phyloP scores from a whole-genome alignment of 495 filamentous ascomycete species.

The Aspergillus nanangensis region DNA sequence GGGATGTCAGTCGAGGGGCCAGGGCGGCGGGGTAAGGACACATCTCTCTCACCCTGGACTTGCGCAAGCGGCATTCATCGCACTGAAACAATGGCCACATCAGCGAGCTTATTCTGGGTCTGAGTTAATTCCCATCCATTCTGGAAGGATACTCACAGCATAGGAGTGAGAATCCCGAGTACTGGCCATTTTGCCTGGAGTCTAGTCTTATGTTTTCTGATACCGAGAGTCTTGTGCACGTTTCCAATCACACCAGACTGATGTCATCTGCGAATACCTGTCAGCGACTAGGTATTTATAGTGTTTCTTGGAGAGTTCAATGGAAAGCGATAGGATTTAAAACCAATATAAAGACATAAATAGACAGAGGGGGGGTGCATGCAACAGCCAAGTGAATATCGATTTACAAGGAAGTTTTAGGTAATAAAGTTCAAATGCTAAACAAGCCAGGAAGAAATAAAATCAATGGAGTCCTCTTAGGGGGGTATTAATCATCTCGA shows the following conservation, averaged over 20 bases:
- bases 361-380: no score
- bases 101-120: background rate
- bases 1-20: background rate
- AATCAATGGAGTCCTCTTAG: constrained; percentile 1
- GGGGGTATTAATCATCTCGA: background rate
- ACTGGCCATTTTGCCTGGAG: constrained; percentile 30
- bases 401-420: no score
- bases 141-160: constrained; percentile 31
- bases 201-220: background rate
- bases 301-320: background rate
- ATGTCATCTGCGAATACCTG: constrained; percentile 30
- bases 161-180: constrained; percentile 46
- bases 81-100: constrained; percentile 24
- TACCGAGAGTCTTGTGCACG: constrained; percentile 27
- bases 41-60: constrained; percentile 37
- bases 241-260: constrained; percentile 30
- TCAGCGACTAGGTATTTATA: constrained; percentile 16
- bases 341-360: background rate
- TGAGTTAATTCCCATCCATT: background rate
- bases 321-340: constrained; percentile 1
- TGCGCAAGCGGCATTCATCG: constrained; percentile 47
- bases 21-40: background rate
- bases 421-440: no score
- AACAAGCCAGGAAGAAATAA: no score
- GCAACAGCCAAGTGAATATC: no score